phyloP scores from a whole-genome alignment of 192 early-diverging fungal genomes.

The Podila horticola region DNA sequence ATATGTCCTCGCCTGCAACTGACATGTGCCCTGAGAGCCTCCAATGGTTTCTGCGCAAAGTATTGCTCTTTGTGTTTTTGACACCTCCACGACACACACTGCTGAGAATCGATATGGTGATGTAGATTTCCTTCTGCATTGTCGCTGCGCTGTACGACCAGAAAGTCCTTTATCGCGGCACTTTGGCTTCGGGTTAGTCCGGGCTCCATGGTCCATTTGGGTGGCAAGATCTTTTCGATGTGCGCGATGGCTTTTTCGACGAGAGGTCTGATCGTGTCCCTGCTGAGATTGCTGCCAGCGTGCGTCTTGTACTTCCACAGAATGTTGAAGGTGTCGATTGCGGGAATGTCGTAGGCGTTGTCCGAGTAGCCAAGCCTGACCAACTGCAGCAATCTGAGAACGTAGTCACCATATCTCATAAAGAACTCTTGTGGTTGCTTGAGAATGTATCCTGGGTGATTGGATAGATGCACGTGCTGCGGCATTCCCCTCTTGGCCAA shows the following conservation, averaged over 20 bases:
- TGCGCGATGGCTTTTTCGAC: not conserved
- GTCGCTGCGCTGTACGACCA: no score
- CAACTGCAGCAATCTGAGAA: not conserved
- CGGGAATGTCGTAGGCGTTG: not conserved
- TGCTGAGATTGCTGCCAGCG: not conserved
- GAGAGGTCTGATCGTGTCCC: not conserved
- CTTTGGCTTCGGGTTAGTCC: no score
- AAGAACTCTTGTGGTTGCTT: not conserved
- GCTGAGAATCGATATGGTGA: no score
- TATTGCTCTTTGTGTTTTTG: no score
- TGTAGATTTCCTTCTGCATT: no score
- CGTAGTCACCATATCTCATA: not conserved
- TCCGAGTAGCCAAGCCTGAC: not conserved
- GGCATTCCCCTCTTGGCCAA: not conserved
- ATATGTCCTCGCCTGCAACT: no score
- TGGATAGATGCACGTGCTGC: not conserved
- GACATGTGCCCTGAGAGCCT: no score
- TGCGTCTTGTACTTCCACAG: not conserved
- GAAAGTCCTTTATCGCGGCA: no score
- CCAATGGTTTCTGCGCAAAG: no score
- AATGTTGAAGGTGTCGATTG: not conserved
- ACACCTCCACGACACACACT: no score
- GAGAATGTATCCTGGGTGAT: not conserved
- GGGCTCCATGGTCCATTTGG: not conserved
- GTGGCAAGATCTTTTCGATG: not conserved